Evolutionary conservation across 139 green algal genomes (phyloP).

Genomic region (Zygnema circumcarinatum): DNA sequence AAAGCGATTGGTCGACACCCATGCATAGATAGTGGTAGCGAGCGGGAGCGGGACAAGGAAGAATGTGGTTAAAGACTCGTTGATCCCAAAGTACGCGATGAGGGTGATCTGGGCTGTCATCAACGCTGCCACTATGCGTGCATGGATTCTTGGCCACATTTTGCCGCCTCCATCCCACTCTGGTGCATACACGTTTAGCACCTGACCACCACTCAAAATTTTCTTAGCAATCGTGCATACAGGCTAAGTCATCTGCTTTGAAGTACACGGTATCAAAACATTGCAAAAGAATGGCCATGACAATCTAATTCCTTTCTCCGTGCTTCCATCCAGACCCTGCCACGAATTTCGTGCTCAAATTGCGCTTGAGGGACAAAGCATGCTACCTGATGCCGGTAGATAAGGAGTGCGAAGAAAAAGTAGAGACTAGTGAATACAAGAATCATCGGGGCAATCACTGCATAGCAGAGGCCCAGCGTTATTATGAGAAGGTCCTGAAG

Average conservation of each 20-base stretch:
- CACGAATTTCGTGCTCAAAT: not conserved
- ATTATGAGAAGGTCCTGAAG: conserved; percentile 44
- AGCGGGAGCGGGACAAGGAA: conserved; percentile 1
- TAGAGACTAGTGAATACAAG: conserved; percentile 39
- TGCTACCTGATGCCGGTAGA: conserved; percentile 45
- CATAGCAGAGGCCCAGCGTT: conserved; percentile 45
- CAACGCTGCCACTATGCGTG: conserved; percentile 36
- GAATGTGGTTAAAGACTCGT: not conserved
- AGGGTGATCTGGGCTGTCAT: conserved; percentile 45
- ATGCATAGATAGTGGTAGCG: conserved; percentile 10
- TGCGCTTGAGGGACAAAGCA: not conserved
- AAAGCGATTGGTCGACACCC: conserved; percentile 1
- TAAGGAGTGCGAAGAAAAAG: conserved; percentile 44
- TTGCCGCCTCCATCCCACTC: conserved; percentile 41
- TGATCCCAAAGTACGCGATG: conserved; percentile 46
- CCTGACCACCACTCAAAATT: conserved; percentile 14
- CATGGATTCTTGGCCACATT: conserved; percentile 52
- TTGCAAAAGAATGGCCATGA: not conserved
- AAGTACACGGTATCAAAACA: conserved; percentile 8
- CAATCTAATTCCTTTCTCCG: not conserved
- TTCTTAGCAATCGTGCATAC: not conserved
- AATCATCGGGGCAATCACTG: conserved; percentile 50
- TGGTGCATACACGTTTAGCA: conserved; percentile 38
- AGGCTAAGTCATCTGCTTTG: not conserved
- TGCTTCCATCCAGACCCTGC: not conserved